Evolutionary conservation across 805 yeast species (phyloP).

Genomic region (Candida odintsovae): DNA sequence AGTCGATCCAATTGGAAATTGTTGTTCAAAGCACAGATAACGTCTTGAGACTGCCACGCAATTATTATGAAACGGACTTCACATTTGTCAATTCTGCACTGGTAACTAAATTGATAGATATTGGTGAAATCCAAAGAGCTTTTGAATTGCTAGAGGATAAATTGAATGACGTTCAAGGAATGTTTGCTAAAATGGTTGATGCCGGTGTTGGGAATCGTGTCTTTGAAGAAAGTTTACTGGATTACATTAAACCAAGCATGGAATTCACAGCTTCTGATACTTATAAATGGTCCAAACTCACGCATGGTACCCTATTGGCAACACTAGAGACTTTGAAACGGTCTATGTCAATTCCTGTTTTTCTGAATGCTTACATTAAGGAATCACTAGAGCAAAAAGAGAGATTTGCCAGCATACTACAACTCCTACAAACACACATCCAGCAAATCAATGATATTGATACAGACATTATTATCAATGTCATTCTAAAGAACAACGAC

Average conservation of each 20-base stretch:
- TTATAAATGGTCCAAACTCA: background rate
- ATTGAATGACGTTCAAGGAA: slow-evolving; percentile 7
- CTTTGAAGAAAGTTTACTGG: slow-evolving; percentile 9
- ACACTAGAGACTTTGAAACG: background rate
- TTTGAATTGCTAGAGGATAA: slow-evolving; percentile 5
- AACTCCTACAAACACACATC: background rate
- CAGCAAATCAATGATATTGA: background rate
- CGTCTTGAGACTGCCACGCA: slow-evolving; percentile 7
- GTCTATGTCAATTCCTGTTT: background rate
- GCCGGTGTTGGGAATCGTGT: background rate
- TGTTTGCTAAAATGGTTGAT: slow-evolving; percentile 2
- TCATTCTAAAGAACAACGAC: background rate
- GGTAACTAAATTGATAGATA: slow-evolving; percentile 5
- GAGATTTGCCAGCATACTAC: background rate
- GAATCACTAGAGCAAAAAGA: background rate
- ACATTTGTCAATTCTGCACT: slow-evolving; percentile 12
- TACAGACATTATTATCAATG: background rate
- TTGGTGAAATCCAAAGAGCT: slow-evolving; percentile 1
- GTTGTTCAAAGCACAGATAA: slow-evolving; percentile 9
- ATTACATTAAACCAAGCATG: slow-evolving; percentile 6
- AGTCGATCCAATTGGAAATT: slow-evolving; percentile 10
- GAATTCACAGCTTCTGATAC: slow-evolving; percentile 1
- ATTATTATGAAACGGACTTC: slow-evolving; percentile 12
- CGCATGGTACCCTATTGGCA: background rate
- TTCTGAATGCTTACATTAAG: background rate